Conservation (phyloP, 257 asterid genomes). For the Solanum lycopersicoides region DNA sequence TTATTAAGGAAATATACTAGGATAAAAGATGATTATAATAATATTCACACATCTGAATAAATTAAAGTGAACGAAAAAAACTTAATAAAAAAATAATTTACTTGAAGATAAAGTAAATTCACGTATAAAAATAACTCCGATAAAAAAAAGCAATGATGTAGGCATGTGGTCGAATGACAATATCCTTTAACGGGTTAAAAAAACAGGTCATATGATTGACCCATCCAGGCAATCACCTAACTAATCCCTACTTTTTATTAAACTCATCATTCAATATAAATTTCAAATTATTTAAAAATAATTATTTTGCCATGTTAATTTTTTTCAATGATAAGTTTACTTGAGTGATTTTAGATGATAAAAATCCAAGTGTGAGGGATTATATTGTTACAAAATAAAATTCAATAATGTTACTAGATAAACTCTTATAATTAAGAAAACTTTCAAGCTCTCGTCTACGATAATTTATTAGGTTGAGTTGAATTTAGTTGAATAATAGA, state of each 20-base stretch:
- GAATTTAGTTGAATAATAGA: background rate
- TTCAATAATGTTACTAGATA: no score
- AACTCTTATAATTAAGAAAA: no score
- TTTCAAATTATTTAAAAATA: no score
- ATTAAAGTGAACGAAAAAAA: no score
- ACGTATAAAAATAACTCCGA: background rate
- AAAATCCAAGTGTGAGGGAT: background rate
- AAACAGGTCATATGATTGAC: background rate
- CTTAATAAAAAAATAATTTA: background rate
- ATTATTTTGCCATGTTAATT: no score
- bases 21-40: background rate
- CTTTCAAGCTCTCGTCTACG: no score
- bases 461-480: background rate
- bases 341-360: background rate
- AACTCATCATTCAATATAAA: background rate
- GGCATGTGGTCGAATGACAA: background rate
- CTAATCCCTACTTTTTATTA: background rate
- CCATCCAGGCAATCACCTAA: background rate
- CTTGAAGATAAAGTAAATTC: background rate
- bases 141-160: background rate
- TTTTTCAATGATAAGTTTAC: no score
- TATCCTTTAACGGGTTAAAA: background rate
- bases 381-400: no score
- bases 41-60: background rate
- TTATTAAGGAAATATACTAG: background rate